These are phyloP conservation scores for Podospora didyma DNA, from an alignment of 495 filamentous ascomycete genomes.

Conservation along the genomic window DNA sequence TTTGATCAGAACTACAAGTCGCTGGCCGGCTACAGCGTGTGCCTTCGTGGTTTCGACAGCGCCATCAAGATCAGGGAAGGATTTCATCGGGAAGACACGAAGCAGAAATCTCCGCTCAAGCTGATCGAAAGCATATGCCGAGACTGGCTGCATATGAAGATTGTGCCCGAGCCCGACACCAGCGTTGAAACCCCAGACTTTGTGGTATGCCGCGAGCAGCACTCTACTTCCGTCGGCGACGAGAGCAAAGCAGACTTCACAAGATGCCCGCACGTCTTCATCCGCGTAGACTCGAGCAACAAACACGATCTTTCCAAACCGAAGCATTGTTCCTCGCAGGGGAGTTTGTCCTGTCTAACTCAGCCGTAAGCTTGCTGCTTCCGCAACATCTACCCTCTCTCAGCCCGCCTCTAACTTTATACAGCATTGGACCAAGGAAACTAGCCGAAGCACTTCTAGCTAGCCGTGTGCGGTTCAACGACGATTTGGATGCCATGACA, in stretches of 20 bases:
- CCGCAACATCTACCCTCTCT: background rate
- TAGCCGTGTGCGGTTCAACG: background rate
- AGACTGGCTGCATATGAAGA: conserved; percentile 23
- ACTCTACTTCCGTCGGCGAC: background rate
- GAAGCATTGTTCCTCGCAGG: conserved; percentile 15
- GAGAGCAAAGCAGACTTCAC: background rate
- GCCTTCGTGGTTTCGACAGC: conserved; percentile 29
- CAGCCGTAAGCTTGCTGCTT: conserved; percentile 27
- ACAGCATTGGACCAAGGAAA: conserved; percentile 56
- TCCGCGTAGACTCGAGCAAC: conserved; percentile 9
- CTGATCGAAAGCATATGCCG: conserved; percentile 24
- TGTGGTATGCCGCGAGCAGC: conserved; percentile 10
- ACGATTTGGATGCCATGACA: background rate
- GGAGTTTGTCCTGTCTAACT: conserved; percentile 15
- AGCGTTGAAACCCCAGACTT: conserved; percentile 9
- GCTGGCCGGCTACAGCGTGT: conserved; percentile 31
- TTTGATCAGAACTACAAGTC: conserved; percentile 27
- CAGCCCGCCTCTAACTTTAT: conserved; percentile 7
- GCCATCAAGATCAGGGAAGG: conserved; percentile 12
- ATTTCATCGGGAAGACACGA: conserved; percentile 25
- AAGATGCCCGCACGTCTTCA: conserved; percentile 6
- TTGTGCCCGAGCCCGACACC: conserved; percentile 9
- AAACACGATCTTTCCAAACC: conserved; percentile 19
- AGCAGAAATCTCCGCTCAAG: conserved; percentile 21
- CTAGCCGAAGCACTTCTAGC: conserved; percentile 49